A percentile compares a stretch with the other conserved stretches of the same genome.
These are phyloP conservation scores for Verticillium longisporum DNA, from an alignment of 2,329 filamentous ascomycete genomes.

Conservation along the genomic window DNA sequence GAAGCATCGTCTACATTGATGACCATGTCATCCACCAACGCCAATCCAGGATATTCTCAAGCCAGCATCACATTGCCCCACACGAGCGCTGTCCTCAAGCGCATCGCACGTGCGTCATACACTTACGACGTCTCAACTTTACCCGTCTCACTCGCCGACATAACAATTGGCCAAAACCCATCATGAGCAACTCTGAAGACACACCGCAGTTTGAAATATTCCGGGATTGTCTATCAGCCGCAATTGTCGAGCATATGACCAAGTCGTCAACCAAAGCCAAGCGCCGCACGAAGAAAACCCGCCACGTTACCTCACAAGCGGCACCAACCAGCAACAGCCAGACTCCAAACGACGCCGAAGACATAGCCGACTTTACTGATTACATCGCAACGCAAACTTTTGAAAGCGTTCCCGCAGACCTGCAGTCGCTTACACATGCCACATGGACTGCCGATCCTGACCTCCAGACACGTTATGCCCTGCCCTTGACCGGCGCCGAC, in stretches of 20 bases:
- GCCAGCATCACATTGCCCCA: not conserved
- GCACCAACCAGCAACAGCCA: not conserved
- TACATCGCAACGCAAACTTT: constrained; percentile 70
- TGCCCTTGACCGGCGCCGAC: constrained; percentile 46
- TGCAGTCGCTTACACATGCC: constrained; percentile 57
- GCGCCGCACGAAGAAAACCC: constrained; percentile 31
- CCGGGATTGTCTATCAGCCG: constrained; percentile 65
- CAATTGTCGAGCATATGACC: constrained; percentile 57
- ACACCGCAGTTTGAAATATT: constrained; percentile 44
- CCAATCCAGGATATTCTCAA: no score
- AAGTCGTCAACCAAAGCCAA: constrained; percentile 33
- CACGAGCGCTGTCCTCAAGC: not conserved
- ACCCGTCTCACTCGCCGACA: not conserved
- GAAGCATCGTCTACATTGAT: not conserved
- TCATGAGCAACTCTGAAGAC: not conserved
- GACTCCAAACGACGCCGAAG: constrained; percentile 44
- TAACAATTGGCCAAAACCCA: not conserved
- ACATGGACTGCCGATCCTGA: constrained; percentile 38
- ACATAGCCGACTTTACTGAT: constrained; percentile 74
- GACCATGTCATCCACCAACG: no score
- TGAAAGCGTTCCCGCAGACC: constrained; percentile 49
- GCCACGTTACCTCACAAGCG: not conserved
- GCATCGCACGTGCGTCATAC: constrained; percentile 5
- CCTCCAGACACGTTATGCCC: constrained; percentile 48
- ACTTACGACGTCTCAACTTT: not conserved